Evolutionary conservation across 176 grass and related monocot species (phyloP).

Genomic region (Sorghum bicolor): Sorghum_bicolor_NCBIv3 NC_012872.2:7240501-7241000

Average conservation of each 20-base stretch:
- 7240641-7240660: background rate
- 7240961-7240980: conserved; percentile 65
- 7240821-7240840: background rate
- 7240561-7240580: background rate
- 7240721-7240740: background rate
- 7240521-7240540: background rate
- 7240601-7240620: background rate
- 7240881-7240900: background rate
- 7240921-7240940: background rate
- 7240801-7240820: background rate
- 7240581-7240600: background rate
- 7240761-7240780: background rate
- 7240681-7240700: background rate
- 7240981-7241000: conserved; percentile 85
- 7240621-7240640: background rate
- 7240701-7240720: background rate
- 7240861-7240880: background rate
- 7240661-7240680: background rate
- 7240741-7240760: background rate
- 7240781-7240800: background rate
- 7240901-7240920: background rate
- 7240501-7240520: background rate
- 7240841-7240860: background rate
- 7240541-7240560: background rate
- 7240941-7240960: conserved; percentile 23